Base-by-base conservation (phyloP, 495 filamentous ascomycete species). In the Daldinia vernicosa region DNA sequence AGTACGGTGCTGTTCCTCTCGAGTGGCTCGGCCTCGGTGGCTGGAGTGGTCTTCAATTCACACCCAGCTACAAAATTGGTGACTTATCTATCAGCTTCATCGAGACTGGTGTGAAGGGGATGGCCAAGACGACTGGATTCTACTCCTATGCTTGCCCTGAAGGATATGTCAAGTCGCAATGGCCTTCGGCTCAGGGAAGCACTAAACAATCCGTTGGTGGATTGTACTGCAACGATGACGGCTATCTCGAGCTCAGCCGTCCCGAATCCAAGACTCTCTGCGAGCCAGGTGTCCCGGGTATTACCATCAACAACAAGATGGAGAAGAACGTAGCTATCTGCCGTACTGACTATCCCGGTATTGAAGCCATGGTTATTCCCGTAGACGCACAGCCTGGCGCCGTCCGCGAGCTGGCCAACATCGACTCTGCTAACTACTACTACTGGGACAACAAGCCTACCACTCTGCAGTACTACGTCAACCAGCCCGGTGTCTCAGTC, bases 401-500 rank as follows among this genome's bases (percentile, higher is more conserved):
- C 11, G 83, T 78, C 9, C 84, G 85, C 65, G 78, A 84, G 32
- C 79, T 99, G 72, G 92, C 93, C 70, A 91, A 90, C 84, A 92
- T 95, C 30, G 80, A 91, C 60, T 87, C 89, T 26, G 74, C 74
- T 39, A 82, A 78, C 47, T 95, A 93, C 86, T 99, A 92, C 86
- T 77, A 81, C 52, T 96, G 92, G 90, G 64, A 92, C 75, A 88
- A 87, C 71, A 85, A 85, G 80, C 24, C 75, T 19, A 98, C 95
- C 57, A 94, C 91, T 33, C 94, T 94, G 52, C 96, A 99, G 82
- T 99, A 98, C 87, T 99, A 99, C 76, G 86, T 98, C 83, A 98
- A 98, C 87, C 89, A 90, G 69, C 83, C 85, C 66, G 93, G 92
- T 70, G 82, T 90, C 15, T 76, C 83, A 15, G 80, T 88, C 45